Evolutionary conservation across 176 grass and related monocot genomes (phyloP), one percentile per base, ranked within the genome.

Genomic region (Cymbopogon citratus): DNA sequence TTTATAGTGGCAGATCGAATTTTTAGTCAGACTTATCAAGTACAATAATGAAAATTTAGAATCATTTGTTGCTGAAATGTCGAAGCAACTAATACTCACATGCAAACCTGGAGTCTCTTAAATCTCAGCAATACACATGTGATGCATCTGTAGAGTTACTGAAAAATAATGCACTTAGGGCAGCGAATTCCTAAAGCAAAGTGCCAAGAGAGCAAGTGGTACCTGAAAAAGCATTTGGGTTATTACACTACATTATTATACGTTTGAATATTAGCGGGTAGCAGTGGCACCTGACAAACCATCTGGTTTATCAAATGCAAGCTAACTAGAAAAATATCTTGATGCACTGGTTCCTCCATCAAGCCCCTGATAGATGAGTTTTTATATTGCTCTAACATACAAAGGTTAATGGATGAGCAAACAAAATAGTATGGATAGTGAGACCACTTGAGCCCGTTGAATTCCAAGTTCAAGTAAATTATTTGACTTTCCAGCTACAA

Each of bases 291-390:
- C 21, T 66, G 60, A 66, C 25, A 66, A 44, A 45, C 57, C 23
- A 73, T 45, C 57, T 39, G 27, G 13, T 16, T 35, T 35, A n/a
- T 83, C 36, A 73, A 24, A 74, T 67, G 38, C 35, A 83, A 69
- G 9, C 10, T 25, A 16, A 72, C 16, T 16, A 51, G 46, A 21
- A 61, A 19, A 26, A 73, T 15, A 98, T 86, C 86, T 94, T 86
- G 95, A 94, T 70, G 92, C 92, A 59, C 95, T 97, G 63, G 94
- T 92, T 91, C 90, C 92, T 81, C 95, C 95, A 92, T 97, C 95
- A 67, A 88, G 90, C 23, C 95, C 92, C 92, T 98, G 84, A 81
- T 52, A 85, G 18, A 80, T 3, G 3, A 71, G 36, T 84, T 24
- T 65, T 61, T 66, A 46, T 36, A 46, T n/a, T n/a, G 18, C 69